Evolutionary conservation across 257 asterid genomes (phyloP).

Genomic region (Solanum dulcamara): DNA sequence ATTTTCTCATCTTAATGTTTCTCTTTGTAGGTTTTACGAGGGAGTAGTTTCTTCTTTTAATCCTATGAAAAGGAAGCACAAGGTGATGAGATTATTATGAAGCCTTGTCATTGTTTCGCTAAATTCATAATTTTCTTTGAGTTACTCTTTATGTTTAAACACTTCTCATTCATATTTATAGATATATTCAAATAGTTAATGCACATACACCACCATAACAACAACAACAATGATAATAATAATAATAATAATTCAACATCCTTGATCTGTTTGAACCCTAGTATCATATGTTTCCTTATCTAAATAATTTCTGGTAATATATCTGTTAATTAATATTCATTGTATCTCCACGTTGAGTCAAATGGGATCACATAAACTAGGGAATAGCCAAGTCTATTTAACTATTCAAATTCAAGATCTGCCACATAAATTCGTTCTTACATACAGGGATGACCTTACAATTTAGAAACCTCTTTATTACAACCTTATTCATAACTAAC

Average conservation of each 20-base stretch:
- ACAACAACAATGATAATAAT: not conserved
- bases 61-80: conserved; percentile 30
- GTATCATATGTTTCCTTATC: not conserved
- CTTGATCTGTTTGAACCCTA: not conserved
- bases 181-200: not conserved
- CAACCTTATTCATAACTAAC: not conserved
- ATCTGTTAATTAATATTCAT: not conserved
- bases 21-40: conserved; percentile 38
- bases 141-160: not conserved
- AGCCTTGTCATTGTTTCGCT: not conserved
- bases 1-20: conserved; percentile 8
- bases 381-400: not conserved
- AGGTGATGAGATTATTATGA: conserved; percentile 15
- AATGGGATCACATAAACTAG: no score
- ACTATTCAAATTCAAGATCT: not conserved
- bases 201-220: not conserved
- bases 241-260: not conserved
- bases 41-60: conserved; percentile 36
- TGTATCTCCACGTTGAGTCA: not conserved
- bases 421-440: not conserved
- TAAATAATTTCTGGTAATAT: not conserved
- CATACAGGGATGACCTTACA: not conserved
- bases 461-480: not conserved
- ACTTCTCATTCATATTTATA: not conserved
- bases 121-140: not conserved